phyloP scores from a whole-genome alignment of 2,329 filamentous ascomycete species.

The Fusarium scirpi region DNA sequence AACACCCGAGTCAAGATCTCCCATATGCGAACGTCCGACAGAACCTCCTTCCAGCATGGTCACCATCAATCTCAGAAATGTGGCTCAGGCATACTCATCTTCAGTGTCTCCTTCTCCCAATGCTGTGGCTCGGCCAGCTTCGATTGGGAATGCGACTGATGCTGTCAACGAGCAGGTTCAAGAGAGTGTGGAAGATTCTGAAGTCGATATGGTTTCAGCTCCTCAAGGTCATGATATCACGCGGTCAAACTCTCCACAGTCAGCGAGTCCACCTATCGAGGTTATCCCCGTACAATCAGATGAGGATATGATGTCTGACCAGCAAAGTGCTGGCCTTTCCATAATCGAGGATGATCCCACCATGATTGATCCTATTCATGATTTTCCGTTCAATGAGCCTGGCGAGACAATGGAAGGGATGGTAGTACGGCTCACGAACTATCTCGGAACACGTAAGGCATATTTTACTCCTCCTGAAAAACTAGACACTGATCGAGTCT shows the following conservation, averaged over 20 bases:
- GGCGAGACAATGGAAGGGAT: slow-evolving; percentile 50
- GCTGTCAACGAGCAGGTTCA: slow-evolving; percentile 51
- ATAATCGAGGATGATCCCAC: slow-evolving; percentile 39
- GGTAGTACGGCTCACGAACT: slow-evolving; percentile 54
- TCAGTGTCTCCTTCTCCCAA: slow-evolving; percentile 59
- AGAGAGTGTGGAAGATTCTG: slow-evolving; percentile 61
- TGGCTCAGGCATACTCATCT: slow-evolving; percentile 55
- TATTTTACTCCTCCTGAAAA: not conserved
- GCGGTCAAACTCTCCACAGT: slow-evolving; percentile 54
- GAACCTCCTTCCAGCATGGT: slow-evolving; percentile 65
- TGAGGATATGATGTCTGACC: slow-evolving; percentile 51
- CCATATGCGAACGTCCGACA: slow-evolving; percentile 49
- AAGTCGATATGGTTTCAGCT: slow-evolving; percentile 52
- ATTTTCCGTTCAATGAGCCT: slow-evolving; percentile 61
- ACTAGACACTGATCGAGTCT: slow-evolving; percentile 35
- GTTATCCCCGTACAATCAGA: slow-evolving; percentile 56
- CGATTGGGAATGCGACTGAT: slow-evolving; percentile 2
- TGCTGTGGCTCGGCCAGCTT: slow-evolving; percentile 40
- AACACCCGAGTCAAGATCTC: slow-evolving; percentile 56
- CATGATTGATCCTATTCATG: slow-evolving; percentile 56
- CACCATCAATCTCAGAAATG: slow-evolving; percentile 70
- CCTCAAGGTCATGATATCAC: slow-evolving; percentile 45
- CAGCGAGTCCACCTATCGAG: slow-evolving; percentile 60
- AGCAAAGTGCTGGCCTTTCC: slow-evolving; percentile 48
- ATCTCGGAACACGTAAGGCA: slow-evolving; percentile 50